A percentile compares a stretch with the other conserved stretches of the same genome.
These are phyloP conservation scores for Nakaseomyces glabratus DNA, from an alignment of 1,139 yeast genomes.

Conservation along the genomic window DNA sequence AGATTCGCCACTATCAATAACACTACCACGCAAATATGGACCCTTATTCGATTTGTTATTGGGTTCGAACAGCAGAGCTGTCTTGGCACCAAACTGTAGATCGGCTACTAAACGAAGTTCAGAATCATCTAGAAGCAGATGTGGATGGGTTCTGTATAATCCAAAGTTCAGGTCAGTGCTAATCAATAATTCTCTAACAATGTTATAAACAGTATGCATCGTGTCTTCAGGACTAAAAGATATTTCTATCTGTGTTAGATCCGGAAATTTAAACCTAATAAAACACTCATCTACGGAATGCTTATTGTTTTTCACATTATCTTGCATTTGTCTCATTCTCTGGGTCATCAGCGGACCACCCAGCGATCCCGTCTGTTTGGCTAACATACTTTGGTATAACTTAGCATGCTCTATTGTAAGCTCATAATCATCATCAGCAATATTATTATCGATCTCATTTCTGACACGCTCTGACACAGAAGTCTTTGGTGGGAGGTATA, in stretches of 20 bases:
- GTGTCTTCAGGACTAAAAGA: slow-evolving; percentile 35
- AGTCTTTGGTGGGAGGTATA: slow-evolving; percentile 10
- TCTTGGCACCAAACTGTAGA: slow-evolving; percentile 29
- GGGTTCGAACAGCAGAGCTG: slow-evolving; percentile 29
- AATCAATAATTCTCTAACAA: slow-evolving; percentile 27
- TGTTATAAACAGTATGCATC: slow-evolving; percentile 36
- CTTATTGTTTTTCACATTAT: slow-evolving; percentile 8
- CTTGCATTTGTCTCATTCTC: slow-evolving; percentile 29
- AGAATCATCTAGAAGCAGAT: slow-evolving; percentile 28
- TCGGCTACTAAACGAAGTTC: slow-evolving; percentile 18
- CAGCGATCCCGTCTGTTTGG: slow-evolving; percentile 32
- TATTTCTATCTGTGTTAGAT: slow-evolving; percentile 42
- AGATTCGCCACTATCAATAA: slow-evolving; percentile 9
- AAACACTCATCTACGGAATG: slow-evolving; percentile 25
- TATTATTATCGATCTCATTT: slow-evolving; percentile 10
- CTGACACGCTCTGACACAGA: slow-evolving; percentile 2
- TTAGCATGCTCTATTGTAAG: slow-evolving; percentile 47
- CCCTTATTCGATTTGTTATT: slow-evolving; percentile 10
- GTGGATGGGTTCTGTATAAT: slow-evolving; percentile 41
- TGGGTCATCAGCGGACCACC: slow-evolving; percentile 27
- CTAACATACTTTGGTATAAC: slow-evolving; percentile 41
- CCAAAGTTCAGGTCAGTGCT: slow-evolving; percentile 33
- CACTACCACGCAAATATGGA: slow-evolving; percentile 28
- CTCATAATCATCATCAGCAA: slow-evolving; percentile 33
- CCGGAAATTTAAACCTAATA: slow-evolving; percentile 47